Evolutionary conservation across 306 rosid species (phyloP).

Genomic region (Vigna trinervia): DNA sequence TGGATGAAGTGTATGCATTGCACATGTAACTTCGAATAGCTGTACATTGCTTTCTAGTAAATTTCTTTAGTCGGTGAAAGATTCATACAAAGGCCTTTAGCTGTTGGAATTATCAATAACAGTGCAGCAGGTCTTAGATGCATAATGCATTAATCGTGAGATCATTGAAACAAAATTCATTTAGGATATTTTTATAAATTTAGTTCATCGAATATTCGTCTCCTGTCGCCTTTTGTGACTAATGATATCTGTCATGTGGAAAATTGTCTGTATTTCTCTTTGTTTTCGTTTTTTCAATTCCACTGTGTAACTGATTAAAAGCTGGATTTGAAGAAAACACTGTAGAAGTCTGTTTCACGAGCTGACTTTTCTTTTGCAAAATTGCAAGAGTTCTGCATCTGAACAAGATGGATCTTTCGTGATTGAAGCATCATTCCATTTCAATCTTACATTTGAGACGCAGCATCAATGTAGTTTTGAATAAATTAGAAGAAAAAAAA

Average conservation of each 20-base stretch:
- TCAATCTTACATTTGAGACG: not conserved
- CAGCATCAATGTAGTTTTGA: not conserved
- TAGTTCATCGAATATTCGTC: not conserved
- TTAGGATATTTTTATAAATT: not conserved
- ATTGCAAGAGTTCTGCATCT: conserved; percentile 17
- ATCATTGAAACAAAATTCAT: not conserved
- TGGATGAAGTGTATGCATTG: conserved; percentile 3
- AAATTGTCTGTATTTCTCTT: not conserved
- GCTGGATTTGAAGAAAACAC: conserved; percentile 16
- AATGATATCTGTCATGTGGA: not conserved
- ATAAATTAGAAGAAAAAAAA: not conserved
- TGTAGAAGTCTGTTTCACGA: not conserved
- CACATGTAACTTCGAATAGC: conserved; percentile 15
- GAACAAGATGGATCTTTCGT: not conserved
- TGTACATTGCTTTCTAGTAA: conserved; percentile 10
- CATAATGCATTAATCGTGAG: not conserved
- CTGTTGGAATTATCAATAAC: not conserved
- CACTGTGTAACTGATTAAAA: not conserved
- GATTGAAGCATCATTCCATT: conserved; percentile 13
- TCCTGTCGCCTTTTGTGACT: not conserved
- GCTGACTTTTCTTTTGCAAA: conserved; percentile 1
- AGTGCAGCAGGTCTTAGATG: not conserved
- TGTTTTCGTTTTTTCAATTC: conserved; percentile 22
- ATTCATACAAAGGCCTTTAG: not conserved
- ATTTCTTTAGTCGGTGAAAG: conserved; percentile 24